Percentiles rank a stretch among this genome's conserved stretches.
Conservation (phyloP, 2,329 filamentous ascomycete species). For the Xylariales sp. region DNA sequence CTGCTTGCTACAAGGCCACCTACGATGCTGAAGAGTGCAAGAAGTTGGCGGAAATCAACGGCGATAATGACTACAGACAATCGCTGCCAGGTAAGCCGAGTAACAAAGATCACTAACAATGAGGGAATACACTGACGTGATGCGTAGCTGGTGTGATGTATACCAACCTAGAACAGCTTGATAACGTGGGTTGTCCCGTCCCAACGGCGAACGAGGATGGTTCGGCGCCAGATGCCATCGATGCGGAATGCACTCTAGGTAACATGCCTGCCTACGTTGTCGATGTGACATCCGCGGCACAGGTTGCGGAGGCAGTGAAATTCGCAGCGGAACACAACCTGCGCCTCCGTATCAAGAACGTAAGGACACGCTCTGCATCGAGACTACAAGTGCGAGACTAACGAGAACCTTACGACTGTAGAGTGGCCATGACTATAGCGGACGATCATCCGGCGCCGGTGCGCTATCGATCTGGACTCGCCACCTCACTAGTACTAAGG, state of each 20-base stretch:
- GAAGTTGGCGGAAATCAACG: slow-evolving; percentile 2
- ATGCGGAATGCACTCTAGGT: slow-evolving; percentile 18
- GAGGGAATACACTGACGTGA: background rate
- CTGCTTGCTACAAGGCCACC: slow-evolving; percentile 14
- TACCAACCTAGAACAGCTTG: slow-evolving; percentile 22
- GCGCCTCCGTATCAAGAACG: slow-evolving; percentile 26
- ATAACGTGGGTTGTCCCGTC: slow-evolving; percentile 6
- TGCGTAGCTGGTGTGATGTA: slow-evolving; percentile 25
- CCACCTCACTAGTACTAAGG: slow-evolving; percentile 5
- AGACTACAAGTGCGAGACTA: background rate
- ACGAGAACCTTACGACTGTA: background rate
- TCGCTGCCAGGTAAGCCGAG: slow-evolving; percentile 12
- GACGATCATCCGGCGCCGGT: slow-evolving; percentile 15
- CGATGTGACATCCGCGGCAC: slow-evolving; percentile 4
- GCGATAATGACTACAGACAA: slow-evolving; percentile 15
- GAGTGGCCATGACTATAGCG: slow-evolving; percentile 22
- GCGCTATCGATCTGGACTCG: slow-evolving; percentile 19
- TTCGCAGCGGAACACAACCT: slow-evolving; percentile 21
- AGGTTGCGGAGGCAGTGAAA: background rate
- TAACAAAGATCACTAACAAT: too few species aligned
- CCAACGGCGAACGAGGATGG: slow-evolving; percentile 7
- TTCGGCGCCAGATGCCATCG: slow-evolving; percentile 10
- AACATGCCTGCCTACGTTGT: slow-evolving; percentile 25
- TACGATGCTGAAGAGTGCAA: slow-evolving; percentile 14
- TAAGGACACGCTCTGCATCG: background rate